Evolutionary conservation across 1,139 yeast species (phyloP).

Genomic region (Geotrichum macrosporum): DNA sequence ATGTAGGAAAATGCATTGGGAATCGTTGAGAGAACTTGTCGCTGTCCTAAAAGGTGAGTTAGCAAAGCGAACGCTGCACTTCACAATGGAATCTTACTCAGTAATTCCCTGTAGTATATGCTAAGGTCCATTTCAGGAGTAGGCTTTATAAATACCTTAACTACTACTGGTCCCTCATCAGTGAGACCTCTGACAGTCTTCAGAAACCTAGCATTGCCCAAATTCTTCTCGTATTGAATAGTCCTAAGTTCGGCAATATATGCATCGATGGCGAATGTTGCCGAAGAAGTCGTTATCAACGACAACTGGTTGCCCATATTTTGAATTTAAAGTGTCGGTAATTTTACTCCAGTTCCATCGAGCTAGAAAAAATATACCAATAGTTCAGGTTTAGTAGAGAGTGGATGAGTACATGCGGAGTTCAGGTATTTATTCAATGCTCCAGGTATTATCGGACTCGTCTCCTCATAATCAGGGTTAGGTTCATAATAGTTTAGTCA

Average conservation of each 20-base stretch:
- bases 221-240: conserved; percentile 65
- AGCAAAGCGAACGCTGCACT: neutral
- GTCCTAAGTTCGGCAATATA: conserved; percentile 74
- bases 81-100: conserved; percentile 23
- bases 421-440: no score
- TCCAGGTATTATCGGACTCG: no score
- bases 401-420: no score
- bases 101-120: conserved; percentile 26
- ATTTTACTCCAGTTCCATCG: conserved; percentile 55
- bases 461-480: no score
- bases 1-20: conserved; percentile 70
- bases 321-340: conserved; percentile 60
- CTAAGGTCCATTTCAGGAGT: conserved; percentile 42
- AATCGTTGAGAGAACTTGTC: conserved; percentile 43
- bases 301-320: conserved; percentile 85
- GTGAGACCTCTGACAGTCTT: conserved; percentile 71
- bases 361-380: neutral
- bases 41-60: conserved; percentile 28
- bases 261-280: conserved; percentile 87
- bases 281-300: conserved; percentile 80
- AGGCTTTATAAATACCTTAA: conserved; percentile 81
- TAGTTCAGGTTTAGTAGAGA: neutral
- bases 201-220: conserved; percentile 74
- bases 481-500: no score
- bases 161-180: conserved; percentile 61